phyloP scores from a whole-genome alignment of 768 basidiomycete species.

The Cyclocybe cylindracea region DNA sequence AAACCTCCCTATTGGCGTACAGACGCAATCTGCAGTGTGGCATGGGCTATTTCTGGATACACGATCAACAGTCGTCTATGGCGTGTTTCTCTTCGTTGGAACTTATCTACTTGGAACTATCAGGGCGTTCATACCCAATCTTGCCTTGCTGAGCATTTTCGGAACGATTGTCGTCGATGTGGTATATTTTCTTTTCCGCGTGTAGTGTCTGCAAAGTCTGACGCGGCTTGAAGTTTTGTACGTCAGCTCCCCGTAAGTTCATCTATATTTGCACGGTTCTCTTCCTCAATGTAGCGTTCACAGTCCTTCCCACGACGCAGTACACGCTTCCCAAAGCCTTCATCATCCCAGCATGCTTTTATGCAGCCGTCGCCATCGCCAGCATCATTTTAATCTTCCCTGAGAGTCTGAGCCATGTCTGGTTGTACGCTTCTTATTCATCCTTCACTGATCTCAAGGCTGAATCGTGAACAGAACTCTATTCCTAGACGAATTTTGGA shows the following conservation, averaged over 20 bases:
- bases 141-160: constrained; percentile 41
- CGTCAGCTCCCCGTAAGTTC: constrained; percentile 35
- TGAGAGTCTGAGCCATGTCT: constrained; percentile 43
- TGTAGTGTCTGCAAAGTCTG: neutral
- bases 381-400: constrained; percentile 43
- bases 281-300: neutral
- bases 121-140: constrained; percentile 40
- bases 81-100: constrained; percentile 44
- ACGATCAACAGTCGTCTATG: constrained; percentile 43
- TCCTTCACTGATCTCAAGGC: neutral
- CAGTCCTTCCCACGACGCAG: constrained; percentile 39
- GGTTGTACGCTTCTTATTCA: constrained; percentile 29
- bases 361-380: constrained; percentile 40
- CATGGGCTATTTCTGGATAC: constrained; percentile 44
- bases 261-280: neutral
- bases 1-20: constrained; percentile 25
- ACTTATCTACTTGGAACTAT: constrained; percentile 38
- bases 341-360: constrained; percentile 39
- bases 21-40: constrained; percentile 34
- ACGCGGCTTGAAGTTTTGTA: constrained; percentile 29
- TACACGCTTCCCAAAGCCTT: constrained; percentile 42
- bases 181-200: constrained; percentile 15
- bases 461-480: constrained; percentile 20
- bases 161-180: constrained; percentile 46
- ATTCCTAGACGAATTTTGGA: constrained; percentile 27